Evolutionary conservation across 345 rosid species (phyloP), one percentile per base, ranked within the genome.

Genomic region (Citrus cavaleriei): DNA sequence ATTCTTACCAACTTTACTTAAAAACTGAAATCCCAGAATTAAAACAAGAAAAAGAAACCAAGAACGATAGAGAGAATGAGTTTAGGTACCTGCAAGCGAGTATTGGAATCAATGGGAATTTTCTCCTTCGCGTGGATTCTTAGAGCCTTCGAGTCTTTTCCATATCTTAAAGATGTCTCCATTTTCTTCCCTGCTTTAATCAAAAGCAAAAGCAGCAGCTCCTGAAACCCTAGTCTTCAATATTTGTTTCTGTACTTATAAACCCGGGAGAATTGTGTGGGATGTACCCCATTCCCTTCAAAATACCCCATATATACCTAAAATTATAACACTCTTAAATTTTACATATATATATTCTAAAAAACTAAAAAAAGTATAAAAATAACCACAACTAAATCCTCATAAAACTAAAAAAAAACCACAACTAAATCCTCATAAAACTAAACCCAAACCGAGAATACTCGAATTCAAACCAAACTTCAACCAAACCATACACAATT

Each of bases 51-150:
- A 77, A 67, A 57, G 6, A 57, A 30, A 63, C 55, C 70, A 21
- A 66, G 49, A 21, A 25, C 22, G 10, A 21, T 18, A 25, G 42
- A 35, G 42, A 65, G 7, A 69, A 42, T 34, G 9, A 46, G 34
- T 7, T 42, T 10, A 21, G 18, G n/a, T 37, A 91, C 99, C 97
- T 93, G 95, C 81, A 95, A 78, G 82, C 77, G 90, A 75, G 97
- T 93, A 22, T 79, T 84, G 22, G 94, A 87, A 81, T 87, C 90
- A 68, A 92, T 82, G 14, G 80, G 77, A 57, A 96, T 67, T 83
- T 88, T 92, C 90, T 96, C 88, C 86, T 95, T 96, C 67, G 95
- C 98, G 80, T 96, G 97, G 83, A 96, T 89, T 80, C 85, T 89
- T 74, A 93, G 78, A 77, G 92, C 82, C 84, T 77, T 96, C 55